phyloP scores from a whole-genome alignment of 306 rosid genomes.

The Cyclanthera cordifolia region DNA sequence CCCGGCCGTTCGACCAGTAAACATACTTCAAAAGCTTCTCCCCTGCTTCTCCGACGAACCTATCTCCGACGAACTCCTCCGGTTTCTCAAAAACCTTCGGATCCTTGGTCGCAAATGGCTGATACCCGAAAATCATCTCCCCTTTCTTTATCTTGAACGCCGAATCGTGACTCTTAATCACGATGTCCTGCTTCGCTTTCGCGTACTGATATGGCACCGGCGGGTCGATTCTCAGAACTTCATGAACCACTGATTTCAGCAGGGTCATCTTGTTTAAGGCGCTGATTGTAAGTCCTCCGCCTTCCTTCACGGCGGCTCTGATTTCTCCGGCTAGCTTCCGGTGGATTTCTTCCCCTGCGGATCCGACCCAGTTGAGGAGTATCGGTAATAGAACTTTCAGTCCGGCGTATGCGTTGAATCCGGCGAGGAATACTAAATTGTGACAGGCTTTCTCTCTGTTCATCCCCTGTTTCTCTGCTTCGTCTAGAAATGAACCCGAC shows the following conservation, averaged over 20 bases:
- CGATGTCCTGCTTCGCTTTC: slow-evolving; percentile 47
- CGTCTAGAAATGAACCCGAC: slow-evolving; percentile 25
- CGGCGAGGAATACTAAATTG: slow-evolving; percentile 42
- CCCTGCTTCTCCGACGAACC: slow-evolving; percentile 26
- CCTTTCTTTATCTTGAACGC: slow-evolving; percentile 54
- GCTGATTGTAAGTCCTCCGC: slow-evolving; percentile 22
- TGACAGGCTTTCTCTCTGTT: slow-evolving; percentile 54
- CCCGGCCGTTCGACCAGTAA: slow-evolving; percentile 50
- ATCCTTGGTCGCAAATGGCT: slow-evolving; percentile 58
- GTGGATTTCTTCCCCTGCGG: slow-evolving; percentile 37
- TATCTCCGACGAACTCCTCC: slow-evolving; percentile 30
- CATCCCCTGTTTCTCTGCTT: slow-evolving; percentile 35
- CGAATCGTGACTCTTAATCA: slow-evolving; percentile 43
- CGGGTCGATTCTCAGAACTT: slow-evolving; percentile 51
- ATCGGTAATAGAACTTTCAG: slow-evolving; percentile 39
- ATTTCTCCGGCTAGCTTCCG: slow-evolving; percentile 27
- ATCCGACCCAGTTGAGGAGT: slow-evolving; percentile 51
- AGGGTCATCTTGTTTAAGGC: slow-evolving; percentile 44
- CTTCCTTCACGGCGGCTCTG: slow-evolving; percentile 33
- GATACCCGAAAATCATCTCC: slow-evolving; percentile 64
- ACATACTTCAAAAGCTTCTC: slow-evolving; percentile 42
- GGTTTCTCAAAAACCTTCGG: slow-evolving; percentile 35
- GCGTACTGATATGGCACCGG: slow-evolving; percentile 67
- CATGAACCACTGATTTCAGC: slow-evolving; percentile 54
- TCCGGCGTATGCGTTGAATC: slow-evolving; percentile 66